Evolutionary conservation across 495 filamentous ascomycete species (phyloP).

Genomic region (Talaromyces adpressus): DNA sequence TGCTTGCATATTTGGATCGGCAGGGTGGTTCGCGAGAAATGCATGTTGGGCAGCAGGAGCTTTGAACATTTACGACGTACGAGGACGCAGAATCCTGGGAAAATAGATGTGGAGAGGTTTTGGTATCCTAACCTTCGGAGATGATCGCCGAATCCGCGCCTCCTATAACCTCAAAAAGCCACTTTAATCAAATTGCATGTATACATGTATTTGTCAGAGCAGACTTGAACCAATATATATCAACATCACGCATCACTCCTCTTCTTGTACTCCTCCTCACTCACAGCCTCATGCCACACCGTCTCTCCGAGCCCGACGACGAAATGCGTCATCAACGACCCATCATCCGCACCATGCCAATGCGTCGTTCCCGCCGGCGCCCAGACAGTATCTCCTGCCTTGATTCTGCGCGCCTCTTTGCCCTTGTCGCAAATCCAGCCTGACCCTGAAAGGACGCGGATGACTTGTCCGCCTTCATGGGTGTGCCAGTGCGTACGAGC

Average conservation of each 20-base stretch:
- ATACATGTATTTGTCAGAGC: neutral
- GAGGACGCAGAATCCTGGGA: too few species aligned
- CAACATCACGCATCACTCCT: neutral
- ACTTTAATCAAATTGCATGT: neutral
- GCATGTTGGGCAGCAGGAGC: neutral
- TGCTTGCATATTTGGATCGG: neutral
- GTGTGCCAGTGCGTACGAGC: constrained; percentile 21
- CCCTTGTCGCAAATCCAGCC: constrained; percentile 21
- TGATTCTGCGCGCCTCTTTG: constrained; percentile 9
- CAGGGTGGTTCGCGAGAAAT: neutral
- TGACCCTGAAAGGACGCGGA: constrained; percentile 14
- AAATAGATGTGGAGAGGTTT: neutral
- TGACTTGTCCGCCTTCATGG: constrained; percentile 17
- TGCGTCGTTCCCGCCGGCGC: constrained; percentile 18
- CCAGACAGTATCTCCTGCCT: constrained; percentile 17
- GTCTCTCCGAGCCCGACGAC: constrained; percentile 13
- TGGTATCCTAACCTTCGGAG: neutral
- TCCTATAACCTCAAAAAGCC: too few species aligned
- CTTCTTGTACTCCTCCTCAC: constrained; percentile 15
- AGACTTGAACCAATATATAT: neutral
- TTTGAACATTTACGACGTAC: neutral
- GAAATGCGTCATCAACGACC: constrained; percentile 16
- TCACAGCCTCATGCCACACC: constrained; percentile 11
- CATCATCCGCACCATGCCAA: constrained; percentile 19
- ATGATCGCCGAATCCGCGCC: too few species aligned